Evolutionary conservation across 202 grass and related monocot species (phyloP), one percentile per base, ranked within the genome.

Genomic region (Schoenoplectus tabernaemontani): DNA sequence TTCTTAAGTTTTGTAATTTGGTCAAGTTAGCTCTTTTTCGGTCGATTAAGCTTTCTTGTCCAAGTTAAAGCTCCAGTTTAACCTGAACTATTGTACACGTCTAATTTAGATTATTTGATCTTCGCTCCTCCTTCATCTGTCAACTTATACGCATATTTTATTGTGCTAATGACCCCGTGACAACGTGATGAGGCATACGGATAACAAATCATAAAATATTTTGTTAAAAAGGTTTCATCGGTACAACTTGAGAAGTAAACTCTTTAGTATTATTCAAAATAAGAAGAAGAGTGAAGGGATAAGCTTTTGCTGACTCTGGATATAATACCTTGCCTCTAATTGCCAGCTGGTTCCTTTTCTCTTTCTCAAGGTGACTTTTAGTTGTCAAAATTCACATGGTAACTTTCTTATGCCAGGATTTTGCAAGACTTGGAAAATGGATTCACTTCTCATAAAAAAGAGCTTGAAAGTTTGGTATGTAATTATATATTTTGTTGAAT

Each of bases 351-450:
- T 24, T 69, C 9, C 10, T 43, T 46, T 74, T 33, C 12, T 33
- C 4, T 47, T 17, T 33, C 26, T 74, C 11, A 26, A 60, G 17
- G 9, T 19, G 15, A 60, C 57, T 78, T 28, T 22, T 43, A 61
- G 36, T 26, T 59, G 15, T 70, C 24, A 43, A 44, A 16, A 30
- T 73, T 32, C 12, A 74, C 26, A 50, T 44, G 20, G n/a, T 34
- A 19, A n/a, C 24, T 60, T 80, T 85, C 63, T 65, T 33, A 30
- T 63, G 36, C 57, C 87, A 97, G 94, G 80, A 80, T 97, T 28
- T 83, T 97, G 86, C 84, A 93, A 67, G 89, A 87, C 77, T 83
- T 97, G 78, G 91, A 97, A 89, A 84, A 84, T 84, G 94, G 93
- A 83, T 97, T 90, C 85, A 75, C 73, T 77, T 66, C 64, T 86